Conservation (phyloP, 352 stramenopile species). For the Elongisporangium anandrum region DNA sequence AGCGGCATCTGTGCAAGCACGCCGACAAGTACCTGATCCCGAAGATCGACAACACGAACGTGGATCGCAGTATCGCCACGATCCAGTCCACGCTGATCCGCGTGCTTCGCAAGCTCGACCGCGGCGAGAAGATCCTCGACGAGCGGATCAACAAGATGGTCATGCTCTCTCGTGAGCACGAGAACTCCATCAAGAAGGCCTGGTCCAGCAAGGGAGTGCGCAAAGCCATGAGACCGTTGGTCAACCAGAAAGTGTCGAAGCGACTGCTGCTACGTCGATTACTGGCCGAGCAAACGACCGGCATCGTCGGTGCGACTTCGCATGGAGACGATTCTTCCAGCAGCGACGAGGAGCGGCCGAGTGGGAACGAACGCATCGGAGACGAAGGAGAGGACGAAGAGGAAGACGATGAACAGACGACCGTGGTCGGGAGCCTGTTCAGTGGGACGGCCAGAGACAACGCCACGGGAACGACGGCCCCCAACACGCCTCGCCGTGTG, state of each 20-base stretch:
- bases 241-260: constrained; percentile 87
- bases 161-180: constrained; percentile 79
- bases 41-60: constrained; percentile 89
- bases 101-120: constrained; percentile 74
- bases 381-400: constrained; percentile 53
- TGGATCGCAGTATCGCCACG: constrained; percentile 79
- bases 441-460: constrained; percentile 58
- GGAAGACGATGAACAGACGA: constrained; percentile 78
- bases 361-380: constrained; percentile 40
- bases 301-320: constrained; percentile 20
- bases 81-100: constrained; percentile 85
- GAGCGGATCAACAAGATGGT: constrained; percentile 81
- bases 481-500: constrained; percentile 9
- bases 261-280: constrained; percentile 68
- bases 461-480: constrained; percentile 9
- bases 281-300: constrained; percentile 64
- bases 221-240: constrained; percentile 80
- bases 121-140: constrained; percentile 69
- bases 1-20: constrained; percentile 82
- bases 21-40: constrained; percentile 83
- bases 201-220: constrained; percentile 85
- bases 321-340: constrained; percentile 66
- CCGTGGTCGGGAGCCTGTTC: constrained; percentile 70
- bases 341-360: constrained; percentile 64
- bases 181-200: constrained; percentile 85